Evolutionary conservation across 495 filamentous ascomycete genomes (phyloP).

Genomic region (Talaromyces borbonicus): DNA sequence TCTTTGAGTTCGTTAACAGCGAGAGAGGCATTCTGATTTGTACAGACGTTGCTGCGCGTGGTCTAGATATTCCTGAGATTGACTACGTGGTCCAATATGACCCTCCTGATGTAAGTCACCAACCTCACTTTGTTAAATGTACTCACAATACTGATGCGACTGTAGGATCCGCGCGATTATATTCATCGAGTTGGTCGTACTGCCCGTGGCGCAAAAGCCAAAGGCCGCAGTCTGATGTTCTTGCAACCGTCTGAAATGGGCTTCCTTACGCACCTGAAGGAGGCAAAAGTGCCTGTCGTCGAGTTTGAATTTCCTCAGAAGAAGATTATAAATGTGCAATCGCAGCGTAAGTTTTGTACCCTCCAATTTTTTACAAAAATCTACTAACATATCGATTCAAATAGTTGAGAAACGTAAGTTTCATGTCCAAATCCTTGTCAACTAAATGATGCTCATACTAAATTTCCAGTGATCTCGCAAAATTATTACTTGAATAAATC

Average conservation of each 20-base stretch:
- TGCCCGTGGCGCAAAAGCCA: conserved; percentile 72
- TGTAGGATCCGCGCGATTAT: conserved; percentile 80
- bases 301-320: conserved; percentile 91
- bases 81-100: conserved; percentile 6
- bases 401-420: conserved; percentile 9
- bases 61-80: conserved; percentile 61
- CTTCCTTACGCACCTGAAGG: conserved; percentile 86
- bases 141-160: conserved; percentile 76
- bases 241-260: conserved; percentile 86
- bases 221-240: conserved; percentile 81
- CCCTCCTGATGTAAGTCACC: conserved; percentile 7
- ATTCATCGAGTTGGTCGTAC: conserved; percentile 97
- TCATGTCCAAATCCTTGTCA: too few relatives aligned
- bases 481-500: conserved; percentile 25
- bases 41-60: conserved; percentile 92
- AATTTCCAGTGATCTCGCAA: conserved; percentile 11
- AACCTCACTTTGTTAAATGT: conserved; percentile 69
- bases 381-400: not conserved
- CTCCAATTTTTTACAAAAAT: not conserved
- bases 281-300: conserved; percentile 83
- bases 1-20: conserved; percentile 98
- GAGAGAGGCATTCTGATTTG: conserved; percentile 83
- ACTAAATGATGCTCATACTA: too few relatives aligned
- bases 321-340: conserved; percentile 91
- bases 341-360: conserved; percentile 64